Evolutionary conservation across 1,284 basidiomycete species (phyloP).

Genomic region (Pseudozyma sp.): DNA sequence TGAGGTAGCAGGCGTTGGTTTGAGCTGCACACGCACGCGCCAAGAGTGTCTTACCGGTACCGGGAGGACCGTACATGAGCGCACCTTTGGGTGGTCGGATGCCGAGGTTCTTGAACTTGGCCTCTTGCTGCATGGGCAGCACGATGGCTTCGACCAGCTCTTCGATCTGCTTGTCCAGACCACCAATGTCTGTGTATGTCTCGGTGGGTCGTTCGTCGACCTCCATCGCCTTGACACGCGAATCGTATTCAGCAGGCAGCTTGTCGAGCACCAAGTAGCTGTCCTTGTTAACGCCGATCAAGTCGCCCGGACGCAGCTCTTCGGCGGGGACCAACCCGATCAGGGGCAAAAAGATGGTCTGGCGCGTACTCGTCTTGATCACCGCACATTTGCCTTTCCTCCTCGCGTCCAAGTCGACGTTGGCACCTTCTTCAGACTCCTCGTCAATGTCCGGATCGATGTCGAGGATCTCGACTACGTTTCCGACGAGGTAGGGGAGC

Average conservation of each 20-base stretch:
- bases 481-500: slow-evolving; percentile 95
- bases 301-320: slow-evolving; percentile 86
- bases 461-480: slow-evolving; percentile 85
- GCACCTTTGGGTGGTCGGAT: slow-evolving; percentile 83
- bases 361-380: slow-evolving; percentile 95
- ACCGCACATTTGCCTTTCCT: slow-evolving; percentile 97
- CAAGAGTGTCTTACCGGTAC: slow-evolving; percentile 96
- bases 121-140: slow-evolving; percentile 82
- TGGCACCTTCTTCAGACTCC: slow-evolving; percentile 84
- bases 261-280: slow-evolving; percentile 97
- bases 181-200: slow-evolving; percentile 82
- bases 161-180: slow-evolving; percentile 84
- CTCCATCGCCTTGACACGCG: slow-evolving; percentile 90
- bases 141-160: slow-evolving; percentile 84
- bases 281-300: slow-evolving; percentile 99
- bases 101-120: slow-evolving; percentile 83
- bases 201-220: slow-evolving; percentile 85
- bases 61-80: slow-evolving; percentile 83
- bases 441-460: slow-evolving; percentile 88
- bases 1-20: slow-evolving; percentile 83
- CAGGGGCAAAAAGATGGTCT: slow-evolving; percentile 96
- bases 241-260: slow-evolving; percentile 81
- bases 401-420: slow-evolving; percentile 90
- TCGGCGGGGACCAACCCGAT: slow-evolving; percentile 95
- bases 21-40: slow-evolving; percentile 88